Base-by-base conservation (phyloP, 345 rosid species). In the Arabidopsis suecica region DNA sequence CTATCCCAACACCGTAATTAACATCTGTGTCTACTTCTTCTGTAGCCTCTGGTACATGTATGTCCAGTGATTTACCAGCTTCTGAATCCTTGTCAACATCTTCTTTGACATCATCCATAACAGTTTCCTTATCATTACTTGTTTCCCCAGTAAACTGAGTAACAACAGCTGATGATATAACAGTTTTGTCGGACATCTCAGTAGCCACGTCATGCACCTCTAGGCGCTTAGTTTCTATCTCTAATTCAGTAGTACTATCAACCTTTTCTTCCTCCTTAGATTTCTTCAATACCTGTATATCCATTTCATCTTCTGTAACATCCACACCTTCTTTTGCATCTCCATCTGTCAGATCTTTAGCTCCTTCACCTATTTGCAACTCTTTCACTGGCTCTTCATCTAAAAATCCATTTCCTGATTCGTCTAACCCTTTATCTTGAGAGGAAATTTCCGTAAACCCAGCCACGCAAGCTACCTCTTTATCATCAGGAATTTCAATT, bases 41-140 rank as follows among this genome's bases (percentile, higher is more conserved):
- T 34, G 79, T 74, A 69, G 59, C 65, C 53, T 82, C 68, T 41
- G 61, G 57, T 49, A 63, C 59, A 48, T 55, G 67, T 3, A 42
- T 56, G 28, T 66, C 85, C 50, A 48, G 37, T 28, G 58, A 44
- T 54, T 69, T 54, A 37, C 51, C 71, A 64, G 65, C 77, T 68
- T 73, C 70, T 0, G 33, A 10, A 30, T 16, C 74, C 36, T 78
- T 32, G 33, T 74, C 61, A 71, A 40, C 49, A 33, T 37, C 69
- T 32, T 79, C 82, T 70, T 50, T 76, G 54, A 44, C 54, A 64
- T 51, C 81, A 69, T 9, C 50, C 40, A 59, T 68, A n/a, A n/a
- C 51, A 51, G 20, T 68, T 54, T 66, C 74, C 48, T 51, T 44
- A 28, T 9, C 53, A 44, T 44, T 63, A 3, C 3, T 16, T 42